A percentile compares a stretch with the other conserved stretches of the same genome.
These are phyloP conservation scores for Phytophthora megakarya DNA, from an alignment of 352 stramenopile genomes.

Conservation along the genomic window DNA sequence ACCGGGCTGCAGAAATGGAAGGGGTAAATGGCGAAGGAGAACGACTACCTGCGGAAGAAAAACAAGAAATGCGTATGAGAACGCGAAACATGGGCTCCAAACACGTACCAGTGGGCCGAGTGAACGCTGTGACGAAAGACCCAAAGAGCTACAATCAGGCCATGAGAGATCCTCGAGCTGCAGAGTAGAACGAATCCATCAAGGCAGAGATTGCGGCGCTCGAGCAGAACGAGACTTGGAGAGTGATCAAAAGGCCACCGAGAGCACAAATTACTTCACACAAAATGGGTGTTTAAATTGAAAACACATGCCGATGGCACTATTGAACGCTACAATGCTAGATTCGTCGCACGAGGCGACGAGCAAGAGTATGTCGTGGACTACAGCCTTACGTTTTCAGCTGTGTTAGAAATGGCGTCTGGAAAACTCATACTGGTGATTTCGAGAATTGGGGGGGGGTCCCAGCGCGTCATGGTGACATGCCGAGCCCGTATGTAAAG, in stretches of 20 bases:
- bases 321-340: conserved; percentile 24
- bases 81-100: too few relatives aligned
- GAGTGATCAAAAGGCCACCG: not conserved
- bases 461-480: not conserved
- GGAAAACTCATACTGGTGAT: not conserved
- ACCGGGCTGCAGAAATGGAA: too few relatives aligned
- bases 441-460: not conserved
- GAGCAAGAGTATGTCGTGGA: too few relatives aligned
- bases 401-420: too few relatives aligned
- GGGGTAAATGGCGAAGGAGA: too few relatives aligned
- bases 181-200: not conserved
- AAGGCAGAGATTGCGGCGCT: conserved; percentile 6
- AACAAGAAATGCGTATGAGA: too few relatives aligned
- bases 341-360: not conserved
- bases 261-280: conserved; percentile 15
- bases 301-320: conserved; percentile 19
- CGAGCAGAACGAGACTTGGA: conserved; percentile 7
- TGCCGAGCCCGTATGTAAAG: conserved; percentile 5
- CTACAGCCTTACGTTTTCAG: too few relatives aligned
- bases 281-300: conserved; percentile 39
- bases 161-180: too few relatives aligned
- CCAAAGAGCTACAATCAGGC: too few relatives aligned
- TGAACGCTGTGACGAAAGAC: too few relatives aligned
- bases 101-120: too few relatives aligned
- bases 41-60: too few relatives aligned